Evolutionary conservation across 2,329 filamentous ascomycete species (phyloP).

Genomic region (Xenoacremonium recifei): DNA sequence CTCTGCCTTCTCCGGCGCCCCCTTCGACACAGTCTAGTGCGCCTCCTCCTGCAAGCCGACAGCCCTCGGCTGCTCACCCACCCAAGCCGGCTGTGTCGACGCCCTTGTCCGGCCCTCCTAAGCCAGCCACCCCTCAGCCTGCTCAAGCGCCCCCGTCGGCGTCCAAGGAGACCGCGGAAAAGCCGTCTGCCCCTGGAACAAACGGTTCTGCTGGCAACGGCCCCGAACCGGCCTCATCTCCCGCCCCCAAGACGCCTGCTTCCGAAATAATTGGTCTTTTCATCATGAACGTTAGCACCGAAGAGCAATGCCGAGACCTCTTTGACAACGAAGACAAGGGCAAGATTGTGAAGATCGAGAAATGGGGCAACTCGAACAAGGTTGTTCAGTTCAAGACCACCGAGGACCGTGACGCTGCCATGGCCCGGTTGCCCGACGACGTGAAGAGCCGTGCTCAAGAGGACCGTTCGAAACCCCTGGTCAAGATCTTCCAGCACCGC

Average conservation of each 20-base stretch:
- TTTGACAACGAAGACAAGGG: slow-evolving; percentile 79
- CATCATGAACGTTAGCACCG: slow-evolving; percentile 79
- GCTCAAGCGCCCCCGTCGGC: slow-evolving; percentile 39
- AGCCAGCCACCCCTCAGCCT: slow-evolving; percentile 50
- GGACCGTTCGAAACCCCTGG: slow-evolving; percentile 74
- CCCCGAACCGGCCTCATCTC: slow-evolving; percentile 53
- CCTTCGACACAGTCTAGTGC: slow-evolving; percentile 35
- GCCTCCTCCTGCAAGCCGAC: slow-evolving; percentile 33
- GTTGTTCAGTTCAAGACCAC: slow-evolving; percentile 80
- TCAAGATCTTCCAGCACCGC: slow-evolving; percentile 79
- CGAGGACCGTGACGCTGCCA: slow-evolving; percentile 78
- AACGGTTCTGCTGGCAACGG: slow-evolving; percentile 54
- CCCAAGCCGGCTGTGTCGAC: slow-evolving; percentile 42
- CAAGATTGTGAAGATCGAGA: slow-evolving; percentile 78
- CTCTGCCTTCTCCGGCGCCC: slow-evolving; percentile 35
- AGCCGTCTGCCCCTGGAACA: slow-evolving; percentile 55
- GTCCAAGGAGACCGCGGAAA: slow-evolving; percentile 47
- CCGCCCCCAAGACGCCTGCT: slow-evolving; percentile 56
- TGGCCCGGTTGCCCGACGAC: slow-evolving; percentile 72
- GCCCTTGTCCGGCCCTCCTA: slow-evolving; percentile 33
- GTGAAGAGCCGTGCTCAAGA: slow-evolving; percentile 70
- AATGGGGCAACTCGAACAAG: slow-evolving; percentile 76
- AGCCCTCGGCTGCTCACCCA: slow-evolving; percentile 37
- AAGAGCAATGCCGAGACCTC: slow-evolving; percentile 78
- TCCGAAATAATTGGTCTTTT: slow-evolving; percentile 82